phyloP scores from a whole-genome alignment of 805 yeast species.

The Metschnikowia hibisci region DNA sequence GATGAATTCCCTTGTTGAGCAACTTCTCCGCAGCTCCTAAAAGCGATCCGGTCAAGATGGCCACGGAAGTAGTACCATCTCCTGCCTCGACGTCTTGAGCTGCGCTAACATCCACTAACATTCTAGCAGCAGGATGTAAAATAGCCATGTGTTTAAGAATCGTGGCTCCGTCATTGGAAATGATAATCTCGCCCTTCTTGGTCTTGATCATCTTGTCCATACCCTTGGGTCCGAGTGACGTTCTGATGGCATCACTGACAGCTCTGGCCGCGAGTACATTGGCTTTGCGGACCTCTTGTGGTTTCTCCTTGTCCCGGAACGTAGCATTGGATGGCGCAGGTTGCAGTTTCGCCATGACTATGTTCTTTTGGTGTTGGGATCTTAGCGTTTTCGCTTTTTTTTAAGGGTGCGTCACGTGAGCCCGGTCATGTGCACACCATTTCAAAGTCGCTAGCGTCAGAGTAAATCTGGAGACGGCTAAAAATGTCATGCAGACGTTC shows the following conservation, averaged over 20 bases:
- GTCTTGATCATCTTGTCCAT: slow-evolving; percentile 99
- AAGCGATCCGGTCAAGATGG: slow-evolving; percentile 89
- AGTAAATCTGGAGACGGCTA: too few species aligned
- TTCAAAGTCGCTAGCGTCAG: too few species aligned
- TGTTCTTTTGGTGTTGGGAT: slow-evolving; percentile 3
- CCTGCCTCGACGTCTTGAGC: slow-evolving; percentile 99
- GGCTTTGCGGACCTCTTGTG: slow-evolving; percentile 86
- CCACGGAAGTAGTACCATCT: slow-evolving; percentile 98
- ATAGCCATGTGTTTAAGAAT: slow-evolving; percentile 97
- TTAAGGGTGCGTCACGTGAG: neutral
- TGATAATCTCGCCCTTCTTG: slow-evolving; percentile 84
- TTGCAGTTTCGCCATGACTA: slow-evolving; percentile 17
- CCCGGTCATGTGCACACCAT: neutral
- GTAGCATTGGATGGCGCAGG: slow-evolving; percentile 69
- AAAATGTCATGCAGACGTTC: too few species aligned
- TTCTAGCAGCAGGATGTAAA: slow-evolving; percentile 96
- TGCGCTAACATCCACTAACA: slow-evolving; percentile 92
- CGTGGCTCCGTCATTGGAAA: slow-evolving; percentile 98
- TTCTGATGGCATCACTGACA: slow-evolving; percentile 91
- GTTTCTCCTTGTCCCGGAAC: slow-evolving; percentile 90
- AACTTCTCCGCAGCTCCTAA: slow-evolving; percentile 93
- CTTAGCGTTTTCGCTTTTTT: slow-evolving; percentile 4
- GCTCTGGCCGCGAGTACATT: slow-evolving; percentile 92
- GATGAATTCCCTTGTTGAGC: slow-evolving; percentile 88
- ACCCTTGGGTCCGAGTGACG: slow-evolving; percentile 97